Evolutionary conservation across 257 asterid species (phyloP).

Genomic region (Rubia yunnanensis): DNA sequence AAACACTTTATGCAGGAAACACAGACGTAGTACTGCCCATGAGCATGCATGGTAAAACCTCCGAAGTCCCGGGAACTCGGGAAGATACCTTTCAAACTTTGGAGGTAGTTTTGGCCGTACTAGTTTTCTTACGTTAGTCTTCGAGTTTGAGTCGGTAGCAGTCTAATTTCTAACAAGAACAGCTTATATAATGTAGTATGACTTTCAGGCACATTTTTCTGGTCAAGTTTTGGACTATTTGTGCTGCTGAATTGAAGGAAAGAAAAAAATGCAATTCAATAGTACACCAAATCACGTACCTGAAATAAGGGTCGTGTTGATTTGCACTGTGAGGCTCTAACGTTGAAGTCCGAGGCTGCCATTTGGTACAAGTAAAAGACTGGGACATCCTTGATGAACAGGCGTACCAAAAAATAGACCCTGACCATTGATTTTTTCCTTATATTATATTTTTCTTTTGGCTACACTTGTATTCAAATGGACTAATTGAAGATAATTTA

Average conservation of each 20-base stretch:
- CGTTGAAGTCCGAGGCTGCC: background rate
- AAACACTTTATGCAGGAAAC: slow-evolving; percentile 3
- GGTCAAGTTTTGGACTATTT: background rate
- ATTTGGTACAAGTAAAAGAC: background rate
- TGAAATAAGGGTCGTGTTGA: too few species aligned
- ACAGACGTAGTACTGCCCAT: background rate
- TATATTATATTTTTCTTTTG: too few species aligned
- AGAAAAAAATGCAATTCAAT: background rate
- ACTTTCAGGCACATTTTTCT: background rate
- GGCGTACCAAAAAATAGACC: slow-evolving; percentile 10
- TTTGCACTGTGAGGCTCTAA: background rate
- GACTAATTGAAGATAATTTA: background rate
- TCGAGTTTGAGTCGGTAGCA: background rate
- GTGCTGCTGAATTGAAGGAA: background rate
- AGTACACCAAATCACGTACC: background rate
- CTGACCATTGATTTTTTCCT: background rate
- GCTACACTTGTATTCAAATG: too few species aligned
- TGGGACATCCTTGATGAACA: background rate
- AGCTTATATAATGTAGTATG: background rate
- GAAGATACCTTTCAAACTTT: background rate
- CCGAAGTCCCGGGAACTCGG: background rate
- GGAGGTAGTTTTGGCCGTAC: background rate
- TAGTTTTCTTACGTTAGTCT: background rate
- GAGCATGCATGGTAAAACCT: background rate
- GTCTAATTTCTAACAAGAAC: background rate